Evolutionary conservation across 352 stramenopile species (phyloP), one percentile per base, ranked within the genome.

Genomic region (Phytophthora capsici): DNA sequence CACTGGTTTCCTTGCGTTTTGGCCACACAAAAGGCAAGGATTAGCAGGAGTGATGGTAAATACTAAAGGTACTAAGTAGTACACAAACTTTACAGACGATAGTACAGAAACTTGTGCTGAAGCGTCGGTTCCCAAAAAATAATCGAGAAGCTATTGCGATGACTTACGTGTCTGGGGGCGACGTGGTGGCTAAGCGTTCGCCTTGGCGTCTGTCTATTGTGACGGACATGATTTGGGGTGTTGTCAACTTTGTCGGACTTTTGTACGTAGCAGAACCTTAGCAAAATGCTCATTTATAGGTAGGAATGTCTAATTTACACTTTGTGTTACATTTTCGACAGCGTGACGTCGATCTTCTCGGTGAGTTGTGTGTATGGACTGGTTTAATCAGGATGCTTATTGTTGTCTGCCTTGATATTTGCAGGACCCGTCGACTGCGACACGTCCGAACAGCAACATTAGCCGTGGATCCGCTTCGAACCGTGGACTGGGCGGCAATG

Each of bases 241-340:
- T 86, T 43, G 52, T 91, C 28, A 88, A 90, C 81, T 86, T 93
- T 41, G 63, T 93, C 1, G 82, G 84, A 25, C 74, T 93, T 52
- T 91, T 93, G 85, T 93, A 78, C 57, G 84, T 84, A 9, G n/a
- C 22, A 1, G 10, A 59, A 16, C 12, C 12, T 12, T 19, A 44
- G 30, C 10, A 32, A 22, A 19, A 14, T 56, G 1, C 1, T 5
- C 12, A 45, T 17, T 26, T 2, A 20, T 25, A 20, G n/a, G 6
- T 45, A 20, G n/a, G 13, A n/a, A 32, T 47, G 28, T n/a, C 9
- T 62, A 22, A 38, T 38, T 58, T 23, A 58, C 37, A 3, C 16
- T 19, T 40, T 43, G 43, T 57, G 30, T 44, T 45, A 17, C 45
- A 1, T 62, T 25, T 25, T 56, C 17, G 19, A 47, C 51, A 84